Percentiles rank a stretch among this genome's conserved stretches.
phyloP scores from a whole-genome alignment of 352 stramenopile species.

The Pythium plurisporium region DNA sequence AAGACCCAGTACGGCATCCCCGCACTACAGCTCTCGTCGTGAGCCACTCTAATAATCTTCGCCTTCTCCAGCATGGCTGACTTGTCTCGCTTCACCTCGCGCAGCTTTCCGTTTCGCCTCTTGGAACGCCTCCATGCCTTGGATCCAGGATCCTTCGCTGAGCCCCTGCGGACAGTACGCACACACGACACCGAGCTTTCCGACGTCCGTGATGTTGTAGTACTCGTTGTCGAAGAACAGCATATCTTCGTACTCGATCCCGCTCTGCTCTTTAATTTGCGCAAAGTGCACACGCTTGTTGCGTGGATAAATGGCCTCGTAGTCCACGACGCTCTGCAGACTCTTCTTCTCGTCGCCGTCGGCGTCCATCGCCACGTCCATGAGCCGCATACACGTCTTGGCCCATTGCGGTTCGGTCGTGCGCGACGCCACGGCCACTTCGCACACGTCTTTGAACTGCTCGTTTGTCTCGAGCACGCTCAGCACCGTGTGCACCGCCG shows the following conservation, averaged over 20 bases:
- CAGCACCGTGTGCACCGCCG: slow-evolving; percentile 61
- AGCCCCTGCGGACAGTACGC: slow-evolving; percentile 77
- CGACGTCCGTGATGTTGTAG: slow-evolving; percentile 72
- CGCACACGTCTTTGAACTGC: slow-evolving; percentile 53
- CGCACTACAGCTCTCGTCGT: no score
- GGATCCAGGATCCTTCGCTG: slow-evolving; percentile 53
- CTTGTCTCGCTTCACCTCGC: neutral
- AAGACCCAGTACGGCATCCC: slow-evolving; percentile 3
- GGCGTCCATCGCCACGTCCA: slow-evolving; percentile 37
- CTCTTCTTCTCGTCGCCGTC: slow-evolving; percentile 28
- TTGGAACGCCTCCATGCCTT: slow-evolving; percentile 72
- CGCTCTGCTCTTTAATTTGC: slow-evolving; percentile 84
- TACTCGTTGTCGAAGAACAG: slow-evolving; percentile 96
- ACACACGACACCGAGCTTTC: slow-evolving; percentile 65
- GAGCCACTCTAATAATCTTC: slow-evolving; percentile 5
- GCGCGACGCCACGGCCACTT: slow-evolving; percentile 68
- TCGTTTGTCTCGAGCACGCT: slow-evolving; percentile 57
- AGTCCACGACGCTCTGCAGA: slow-evolving; percentile 63
- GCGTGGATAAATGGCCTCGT: slow-evolving; percentile 78
- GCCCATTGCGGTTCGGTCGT: slow-evolving; percentile 74
- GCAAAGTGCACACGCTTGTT: slow-evolving; percentile 92
- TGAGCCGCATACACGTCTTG: slow-evolving; percentile 72
- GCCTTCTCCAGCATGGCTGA: neutral
- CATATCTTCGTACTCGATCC: slow-evolving; percentile 92
- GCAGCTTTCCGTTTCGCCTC: slow-evolving; percentile 30